Base-by-base conservation (phyloP, 2,329 filamentous ascomycete genomes). In the Penicillium sumatraense region DNA sequence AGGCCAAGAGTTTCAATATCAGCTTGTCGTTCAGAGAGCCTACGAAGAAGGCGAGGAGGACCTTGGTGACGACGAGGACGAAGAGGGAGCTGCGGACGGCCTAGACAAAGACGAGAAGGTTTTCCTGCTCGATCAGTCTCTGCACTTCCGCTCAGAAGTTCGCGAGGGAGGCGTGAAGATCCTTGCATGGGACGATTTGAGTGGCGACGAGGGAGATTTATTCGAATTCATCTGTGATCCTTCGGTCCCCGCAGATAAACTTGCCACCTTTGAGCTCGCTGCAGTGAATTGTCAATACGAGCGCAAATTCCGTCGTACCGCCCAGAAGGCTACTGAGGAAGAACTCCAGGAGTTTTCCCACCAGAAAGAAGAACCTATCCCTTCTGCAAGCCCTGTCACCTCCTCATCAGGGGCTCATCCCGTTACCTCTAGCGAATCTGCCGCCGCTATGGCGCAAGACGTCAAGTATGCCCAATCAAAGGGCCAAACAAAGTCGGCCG, bases 41-140 rank as follows among this genome's bases (percentile, higher is more conserved):
- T 99, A 96, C 81, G 95, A 99, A 71, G 95, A 99, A 77, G 95
- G 95, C 53, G 95, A 99, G 71, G 93, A 93, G 60, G 93, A 98
- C 68, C 83, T 96, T 38, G 92, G 89, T 41, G 93, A 96, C 65
- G 93, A 96, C 71, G 91, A 93, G 67, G 91, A 87, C 49, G 91
- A 93, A 60, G 90, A 96, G 78, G 88, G 84, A 45, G 89, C 86
- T 54, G 83, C 86, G 41, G 90, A 93, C 69, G 86, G 85, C n/a
- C 81, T 95, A 21, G 93, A 97, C 68, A 91, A 92, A 66, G 96
- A 99, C 88, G 95, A 99, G 78, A 97, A 96, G 80, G 93, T 89
- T 0, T 99, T 98, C 72, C 77, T 98, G 45, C 87, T 99, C n/a
- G 93, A 98, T 83, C 89, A 97, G 73, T 86, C 86, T 51, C 82